Evolutionary conservation across 345 rosid genomes (phyloP), one percentile per base, ranked within the genome.

Genomic region (Lagerstroemia speciosa): DNA sequence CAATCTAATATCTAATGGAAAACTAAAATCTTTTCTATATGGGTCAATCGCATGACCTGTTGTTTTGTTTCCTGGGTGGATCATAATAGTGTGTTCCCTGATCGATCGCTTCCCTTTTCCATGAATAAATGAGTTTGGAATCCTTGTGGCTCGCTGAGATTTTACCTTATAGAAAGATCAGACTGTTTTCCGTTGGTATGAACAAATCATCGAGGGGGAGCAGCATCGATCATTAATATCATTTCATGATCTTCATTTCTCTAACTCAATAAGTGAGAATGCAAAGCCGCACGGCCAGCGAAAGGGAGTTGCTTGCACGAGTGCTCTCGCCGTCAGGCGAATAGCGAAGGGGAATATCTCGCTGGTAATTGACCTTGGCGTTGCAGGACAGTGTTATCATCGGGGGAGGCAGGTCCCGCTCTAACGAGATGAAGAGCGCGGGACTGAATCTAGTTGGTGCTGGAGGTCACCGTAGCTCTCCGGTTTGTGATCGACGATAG

Each of bases 391-490:
- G 75, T 71, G 76, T 67, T 76, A 88, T 88, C 70, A 90, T 33
- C 34, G 76, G 20, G 1, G 85, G 77, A 16, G 98, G 98, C 64
- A 90, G 77, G 86, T 88, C 84, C 0, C 87, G 78, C 86, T 90
- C 97, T 16, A 90, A 87, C 3, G 98, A 88, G 83, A 87, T 88
- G 73, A 88, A 88, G 48, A 93, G 87, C 65, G 75, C 67, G 30
- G 93, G 92, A 63, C 80, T 85, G 77, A 83, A 90, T 85, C 93
- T 77, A 78, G 68, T 63, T 74, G 84, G 57, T 68, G 60, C 67
- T 73, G 71, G 33, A 93, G 74, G 83, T 85, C 98, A 33, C 90
- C 96, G 72, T 93, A 93, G 86, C 74, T 83, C 11, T 89, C 96
- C 14, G 96, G 89, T 65, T 79, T 78, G 82, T 86, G 95, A 45